Evolutionary conservation across 164 flowering plant genomes (phyloP), one percentile per base, ranked within the genome.

Genomic region (Hamamelis virginiana): DNA sequence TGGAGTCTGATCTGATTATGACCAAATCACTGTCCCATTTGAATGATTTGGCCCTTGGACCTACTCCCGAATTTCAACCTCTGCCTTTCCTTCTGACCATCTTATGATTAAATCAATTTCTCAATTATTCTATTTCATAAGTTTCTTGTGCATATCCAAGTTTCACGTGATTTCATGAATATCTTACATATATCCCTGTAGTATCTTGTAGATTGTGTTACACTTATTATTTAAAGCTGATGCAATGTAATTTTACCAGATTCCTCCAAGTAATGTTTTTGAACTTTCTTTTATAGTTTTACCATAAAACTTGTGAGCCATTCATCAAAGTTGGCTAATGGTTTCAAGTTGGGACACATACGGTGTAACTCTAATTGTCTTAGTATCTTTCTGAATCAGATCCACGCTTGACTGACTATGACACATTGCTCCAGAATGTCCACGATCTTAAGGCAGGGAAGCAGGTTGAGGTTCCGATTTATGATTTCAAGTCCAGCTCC

Each of bases 351-450:
- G 47, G 43, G 67, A 64, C 19, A n/a, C 51, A 25, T 38, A 48
- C 27, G 33, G 46, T 23, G 38, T 43, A 55, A 62, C 25, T 62
- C 21, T 60, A 23, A 1, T 50, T 59, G 25, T 57, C 66, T 23
- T 62, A 45, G 41, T 57, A 25, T 52, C 26, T 45, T 74, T 69
- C 55, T 73, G 50, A 18, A 72, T 77, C 92, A 94, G 99, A 96
- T 69, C 99, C 99, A 53, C 96, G 99, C 45, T 77, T 96, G 83
- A 96, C 97, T 9, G 99, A 96, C 76, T 96, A 91, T 81, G 97
- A 93, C 59, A 89, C 96, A 21, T 81, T 93, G 82, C 94, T 96
- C 56, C 76, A 87, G 78, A 96, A 93, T 80, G 75, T 96, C 26
- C 80, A 83, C 47, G 97, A 85, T 68, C 74, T 96, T 47, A 91